Base-by-base conservation (phyloP, 2,329 filamentous ascomycete genomes). In the Cladosporium sphaerospermum region DNA sequence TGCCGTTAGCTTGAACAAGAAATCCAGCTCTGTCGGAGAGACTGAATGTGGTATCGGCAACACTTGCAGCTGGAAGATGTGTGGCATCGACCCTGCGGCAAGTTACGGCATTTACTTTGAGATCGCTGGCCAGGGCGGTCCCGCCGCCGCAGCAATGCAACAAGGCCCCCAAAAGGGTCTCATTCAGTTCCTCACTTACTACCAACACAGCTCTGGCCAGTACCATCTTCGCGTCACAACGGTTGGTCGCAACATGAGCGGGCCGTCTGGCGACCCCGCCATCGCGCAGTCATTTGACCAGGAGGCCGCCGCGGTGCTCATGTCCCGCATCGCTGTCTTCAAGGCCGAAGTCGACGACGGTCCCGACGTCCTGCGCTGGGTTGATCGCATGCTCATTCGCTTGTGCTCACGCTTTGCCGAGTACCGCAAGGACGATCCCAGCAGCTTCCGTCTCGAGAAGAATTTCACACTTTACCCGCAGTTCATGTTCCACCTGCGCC, bases 61-160 rank as follows among this genome's bases (percentile, higher is more conserved):
- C 69, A 99, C 93, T 1, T 97, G 92, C 72, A 92, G 91, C 3
- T 99, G 93, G 93, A 99, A 99, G 75, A 96, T 99, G 92, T 97
- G 93, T 65, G 91, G 90, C 61, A 96, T 99, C 61, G 91, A 97
- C 64, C 93, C 93, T 9, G 86, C 84, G 52, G 84, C 93, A 32
- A 96, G 90, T 65, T 97, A 97, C 64, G 93, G 90, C 56, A 81
- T 99, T 58, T 99, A 97, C 74, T 99, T 97, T 64, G 93, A 99
- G 71, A 95, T 99, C 67, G 92, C 93, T 44, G 89, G 88, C 63
- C 93, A 97, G 73, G 90, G 89, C 34, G 90, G 90, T 7, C 87
- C 90, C 13, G 80, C 87, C 45, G 62, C 64, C 16, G 55, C 59
- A 10, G 84, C 88, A 58, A 88, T 95, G 70, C 88, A 92, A 65